Percentiles rank a stretch among this genome's conserved stretches.
Evolutionary conservation across 768 basidiomycete species (phyloP).

Genomic region (Lentinula aciculospora): DNA sequence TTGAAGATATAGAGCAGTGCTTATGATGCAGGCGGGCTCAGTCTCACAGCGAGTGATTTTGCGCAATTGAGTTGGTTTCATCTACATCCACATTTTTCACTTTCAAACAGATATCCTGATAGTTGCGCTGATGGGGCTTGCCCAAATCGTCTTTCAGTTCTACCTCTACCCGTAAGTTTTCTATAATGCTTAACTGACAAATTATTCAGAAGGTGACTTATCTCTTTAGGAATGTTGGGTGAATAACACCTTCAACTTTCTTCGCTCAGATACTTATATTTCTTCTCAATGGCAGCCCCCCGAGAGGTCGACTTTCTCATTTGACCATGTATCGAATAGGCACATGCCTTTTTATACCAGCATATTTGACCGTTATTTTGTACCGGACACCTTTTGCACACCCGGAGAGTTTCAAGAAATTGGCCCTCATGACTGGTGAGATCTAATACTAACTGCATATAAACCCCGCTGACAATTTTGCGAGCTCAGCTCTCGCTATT

Average conservation of each 20-base stretch:
- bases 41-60: slow-evolving; percentile 87
- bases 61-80: slow-evolving; percentile 71
- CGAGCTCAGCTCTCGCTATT: slow-evolving; percentile 50
- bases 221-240: slow-evolving; percentile 41
- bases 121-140: slow-evolving; percentile 6
- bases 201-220: background rate
- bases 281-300: slow-evolving; percentile 48
- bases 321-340: slow-evolving; percentile 91
- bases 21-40: slow-evolving; percentile 80
- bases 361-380: slow-evolving; percentile 74
- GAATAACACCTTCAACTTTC: background rate
- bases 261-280: slow-evolving; percentile 39
- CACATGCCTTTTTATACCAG: slow-evolving; percentile 80
- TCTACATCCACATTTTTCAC: background rate
- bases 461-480: slow-evolving; percentile 3
- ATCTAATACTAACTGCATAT: slow-evolving; percentile 5
- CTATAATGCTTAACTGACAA: background rate
- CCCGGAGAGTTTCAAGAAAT: slow-evolving; percentile 61
- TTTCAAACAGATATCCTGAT: background rate
- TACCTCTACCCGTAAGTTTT: slow-evolving; percentile 78
- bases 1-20: slow-evolving; percentile 40
- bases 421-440: slow-evolving; percentile 78
- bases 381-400: slow-evolving; percentile 70
- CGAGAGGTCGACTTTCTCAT: slow-evolving; percentile 77
- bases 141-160: slow-evolving; percentile 81